Base-by-base conservation (phyloP, 805 yeast genomes). In the Candida bentonensis region DNA sequence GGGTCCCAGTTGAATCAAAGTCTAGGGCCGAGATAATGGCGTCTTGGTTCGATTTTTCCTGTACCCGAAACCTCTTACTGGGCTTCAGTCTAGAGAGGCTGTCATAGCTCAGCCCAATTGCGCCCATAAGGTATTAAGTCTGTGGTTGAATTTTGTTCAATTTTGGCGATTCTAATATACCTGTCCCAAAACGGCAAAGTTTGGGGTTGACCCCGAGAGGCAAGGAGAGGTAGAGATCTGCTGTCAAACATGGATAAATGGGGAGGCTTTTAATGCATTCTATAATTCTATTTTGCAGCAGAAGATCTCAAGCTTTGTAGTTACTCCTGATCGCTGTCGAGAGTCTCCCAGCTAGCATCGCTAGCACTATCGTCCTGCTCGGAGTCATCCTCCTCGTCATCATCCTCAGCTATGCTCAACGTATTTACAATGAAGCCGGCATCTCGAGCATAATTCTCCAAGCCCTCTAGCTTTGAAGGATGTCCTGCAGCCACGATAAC, bases 1-100 rank as follows among this genome's bases (percentile, higher is more conserved):
- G 81, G 50, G 79, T 81, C 3, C 97, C 97, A 5, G 82, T 68
- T 52, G 82, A 92, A 58, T 87, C 95, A 56, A 77, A 89, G 54
- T 81, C 87, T 3, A 68, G 36, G 30, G 68, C 62, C 7, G 67
- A 64, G 15, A 66, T 58, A 27, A 50, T 46, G 9, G 64, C 46
- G 17, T 49, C 40, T 5, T 33, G 41, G 5, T 17, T 43, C n/a
- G 36, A 30, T 15, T 30, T 30, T n/a, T 30, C 36, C n/a, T 30
- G 36, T 7, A 30, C 36, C 20, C 20, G 7, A 17, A 30, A 30
- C n/a, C 36, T 9, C 17, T 30, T 30, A 7, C 17, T 5, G 7
- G 36, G 20, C n/a, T 17, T 9, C 36, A 30, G 36, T 17, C 17
- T 9, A 15, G 5, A 5, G 5, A 30, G 36, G 17, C 17, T 30